phyloP scores from a whole-genome alignment of 495 filamentous ascomycete genomes.

The Daldinia decipiens region DNA sequence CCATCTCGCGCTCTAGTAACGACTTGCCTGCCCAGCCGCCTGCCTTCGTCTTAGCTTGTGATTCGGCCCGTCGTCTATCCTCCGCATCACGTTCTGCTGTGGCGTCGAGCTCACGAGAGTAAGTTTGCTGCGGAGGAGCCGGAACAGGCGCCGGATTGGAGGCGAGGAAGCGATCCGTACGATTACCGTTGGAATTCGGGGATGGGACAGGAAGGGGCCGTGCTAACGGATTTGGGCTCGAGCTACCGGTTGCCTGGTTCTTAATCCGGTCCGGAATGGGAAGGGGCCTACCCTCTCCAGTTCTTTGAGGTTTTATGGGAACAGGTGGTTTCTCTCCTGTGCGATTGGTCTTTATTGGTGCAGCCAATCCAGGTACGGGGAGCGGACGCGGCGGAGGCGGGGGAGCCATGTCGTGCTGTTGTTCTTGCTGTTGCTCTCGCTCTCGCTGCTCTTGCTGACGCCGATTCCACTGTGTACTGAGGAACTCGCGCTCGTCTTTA shows the following conservation, averaged over 20 bases:
- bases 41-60: constrained; percentile 75
- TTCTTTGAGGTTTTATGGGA: constrained; percentile 51
- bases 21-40: constrained; percentile 82
- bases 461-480: constrained; percentile 74
- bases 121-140: constrained; percentile 54
- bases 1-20: constrained; percentile 94
- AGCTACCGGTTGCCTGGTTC: constrained; percentile 40
- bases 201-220: constrained; percentile 48
- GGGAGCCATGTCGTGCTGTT: constrained; percentile 43
- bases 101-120: constrained; percentile 66
- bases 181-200: constrained; percentile 48
- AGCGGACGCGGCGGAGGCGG: constrained; percentile 56
- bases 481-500: constrained; percentile 77
- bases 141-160: constrained; percentile 53
- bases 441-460: constrained; percentile 59
- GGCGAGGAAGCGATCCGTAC: constrained; percentile 58
- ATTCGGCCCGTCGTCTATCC: constrained; percentile 70
- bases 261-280: constrained; percentile 45
- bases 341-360: constrained; percentile 48
- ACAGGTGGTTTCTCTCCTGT: constrained; percentile 50
- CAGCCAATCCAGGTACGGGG: constrained; percentile 34
- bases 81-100: constrained; percentile 74
- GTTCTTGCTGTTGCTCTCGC: constrained; percentile 42
- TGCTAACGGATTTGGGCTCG: constrained; percentile 41
- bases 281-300: constrained; percentile 51